Conservation (phyloP, 768 basidiomycete genomes). For the Amanita subjunquillea region DNA sequence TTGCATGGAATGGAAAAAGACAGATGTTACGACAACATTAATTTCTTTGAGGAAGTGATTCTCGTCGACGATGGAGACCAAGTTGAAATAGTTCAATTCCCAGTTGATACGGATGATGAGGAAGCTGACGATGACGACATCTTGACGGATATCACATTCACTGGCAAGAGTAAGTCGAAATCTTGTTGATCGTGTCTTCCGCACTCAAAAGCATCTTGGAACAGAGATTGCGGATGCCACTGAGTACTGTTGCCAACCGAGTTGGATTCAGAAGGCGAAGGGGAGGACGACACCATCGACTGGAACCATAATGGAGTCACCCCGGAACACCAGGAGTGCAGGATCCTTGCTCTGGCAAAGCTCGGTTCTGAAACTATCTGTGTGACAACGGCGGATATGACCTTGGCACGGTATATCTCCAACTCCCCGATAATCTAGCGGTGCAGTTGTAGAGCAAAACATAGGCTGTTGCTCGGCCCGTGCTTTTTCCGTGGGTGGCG, state of each 20-base stretch:
- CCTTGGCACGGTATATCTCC: background rate
- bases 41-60: background rate
- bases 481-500: background rate
- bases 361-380: conserved; percentile 3
- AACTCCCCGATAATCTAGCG: background rate
- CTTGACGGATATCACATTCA: background rate
- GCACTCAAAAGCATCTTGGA: background rate
- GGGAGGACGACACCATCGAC: background rate
- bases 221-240: background rate
- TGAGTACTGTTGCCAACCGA: background rate
- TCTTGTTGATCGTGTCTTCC: too few species aligned
- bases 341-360: background rate
- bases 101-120: background rate
- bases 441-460: background rate
- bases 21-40: background rate
- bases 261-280: background rate
- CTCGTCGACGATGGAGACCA: background rate
- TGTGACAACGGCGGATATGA: conserved; percentile 4
- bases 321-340: background rate
- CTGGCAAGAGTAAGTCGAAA: too few species aligned
- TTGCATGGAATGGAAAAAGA: background rate
- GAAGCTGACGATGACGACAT: background rate
- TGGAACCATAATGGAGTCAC: background rate
- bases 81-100: background rate
- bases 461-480: background rate